phyloP scores from a whole-genome alignment of 2,329 filamentous ascomycete genomes.

The Sporothrix euskadiensis region DNA sequence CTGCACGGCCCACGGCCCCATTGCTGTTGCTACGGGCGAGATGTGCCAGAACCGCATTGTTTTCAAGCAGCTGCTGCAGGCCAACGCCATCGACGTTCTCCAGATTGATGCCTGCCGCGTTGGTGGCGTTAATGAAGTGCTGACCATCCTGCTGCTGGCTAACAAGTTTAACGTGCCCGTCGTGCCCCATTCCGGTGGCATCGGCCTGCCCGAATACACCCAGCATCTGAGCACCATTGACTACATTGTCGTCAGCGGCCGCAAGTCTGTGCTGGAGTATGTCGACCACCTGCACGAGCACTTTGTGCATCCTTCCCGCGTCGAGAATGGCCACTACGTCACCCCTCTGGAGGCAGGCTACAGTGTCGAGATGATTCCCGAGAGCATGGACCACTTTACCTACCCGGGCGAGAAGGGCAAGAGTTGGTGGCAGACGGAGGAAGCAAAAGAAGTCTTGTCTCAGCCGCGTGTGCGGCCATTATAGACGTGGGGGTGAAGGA shows the following conservation, averaged over 20 bases:
- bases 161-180: conserved; percentile 77
- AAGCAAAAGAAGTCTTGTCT: conserved; percentile 55
- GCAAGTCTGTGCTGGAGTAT: conserved; percentile 77
- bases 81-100: conserved; percentile 82
- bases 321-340: conserved; percentile 83
- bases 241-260: conserved; percentile 81
- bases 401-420: conserved; percentile 76
- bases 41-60: conserved; percentile 95
- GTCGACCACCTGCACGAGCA: conserved; percentile 94
- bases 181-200: conserved; percentile 85
- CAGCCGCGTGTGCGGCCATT: background rate
- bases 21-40: conserved; percentile 87
- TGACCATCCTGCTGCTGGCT: conserved; percentile 86
- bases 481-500: background rate
- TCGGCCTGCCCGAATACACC: conserved; percentile 90
- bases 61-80: conserved; percentile 86
- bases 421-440: conserved; percentile 83
- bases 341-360: conserved; percentile 83
- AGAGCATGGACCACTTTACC: conserved; percentile 76
- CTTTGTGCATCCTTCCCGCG: conserved; percentile 77
- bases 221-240: conserved; percentile 91
- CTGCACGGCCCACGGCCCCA: conserved; percentile 58
- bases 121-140: conserved; percentile 86
- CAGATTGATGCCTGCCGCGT: conserved; percentile 90
- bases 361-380: conserved; percentile 89